Base-by-base conservation (phyloP, 441 rosid genomes). In the Populus tomentosa region DNA sequence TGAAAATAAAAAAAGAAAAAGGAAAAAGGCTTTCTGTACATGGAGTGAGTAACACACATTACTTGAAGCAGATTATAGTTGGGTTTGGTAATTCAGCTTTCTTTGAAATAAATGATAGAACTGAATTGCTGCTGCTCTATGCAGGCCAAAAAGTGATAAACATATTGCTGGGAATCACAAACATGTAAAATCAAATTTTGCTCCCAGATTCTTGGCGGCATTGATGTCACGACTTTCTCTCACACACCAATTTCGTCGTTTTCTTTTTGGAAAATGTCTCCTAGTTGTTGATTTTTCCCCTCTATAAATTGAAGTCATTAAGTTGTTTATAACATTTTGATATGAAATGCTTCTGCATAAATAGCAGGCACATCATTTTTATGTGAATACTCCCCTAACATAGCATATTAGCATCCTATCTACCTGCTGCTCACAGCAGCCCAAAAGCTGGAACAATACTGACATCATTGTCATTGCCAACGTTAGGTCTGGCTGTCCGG, bases 121-220 rank as follows among this genome's bases (percentile, higher is more conserved):
- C 23, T 23, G 61, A n/a, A 7, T 50, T 30, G 16, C 4, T 68
- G 56, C 50, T 75, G 76, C 53, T 75, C 76, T 30, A 18, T 80
- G 85, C 84, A 86, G 89, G 70, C 75, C 77, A 86, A 84, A 77
- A 84, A 75, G 72, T 26, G 40, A 42, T 78, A 77, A 70, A 28
- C 38, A 6, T 24, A 32, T 46, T 56, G 72, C 50, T 65, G 28
- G 42, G 35, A 28, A 67, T 18, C 16, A 26, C 66, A 21, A 35
- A 67, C 50, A 53, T 36, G 2, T 26, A 16, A 64, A 24, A 67
- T 16, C 14, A 5, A 46, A 53, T 40, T n/a, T 71, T 53, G 18
- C 56, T 46, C 56, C 56, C 56, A 46, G 56, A 46, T 46, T 46
- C 20, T 13, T 46, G 18, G 56, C 5, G 18, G 56, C 56, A 46